Conservation (phyloP, 129 eudicot genomes). For the Ambrosia artemisiifolia region DNA sequence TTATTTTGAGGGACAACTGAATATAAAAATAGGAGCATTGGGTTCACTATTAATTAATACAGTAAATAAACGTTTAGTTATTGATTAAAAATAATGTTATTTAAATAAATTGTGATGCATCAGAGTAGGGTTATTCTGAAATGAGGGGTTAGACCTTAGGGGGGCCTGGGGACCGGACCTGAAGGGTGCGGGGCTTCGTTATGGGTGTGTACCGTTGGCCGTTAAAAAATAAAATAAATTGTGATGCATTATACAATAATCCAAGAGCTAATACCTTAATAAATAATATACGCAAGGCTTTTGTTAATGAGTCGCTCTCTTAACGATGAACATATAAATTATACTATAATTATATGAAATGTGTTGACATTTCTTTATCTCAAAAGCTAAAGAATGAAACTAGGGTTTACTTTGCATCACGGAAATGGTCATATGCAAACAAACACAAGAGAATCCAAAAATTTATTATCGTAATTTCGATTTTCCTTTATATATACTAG, state of each 20-base stretch:
- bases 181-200: too few relatives aligned
- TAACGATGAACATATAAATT: conserved; percentile 7
- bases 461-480: not conserved
- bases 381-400: conserved; percentile 31
- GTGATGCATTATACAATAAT: not conserved
- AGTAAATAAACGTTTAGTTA: too few relatives aligned
- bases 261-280: conserved; percentile 2
- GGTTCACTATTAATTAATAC: too few relatives aligned
- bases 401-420: conserved; percentile 34
- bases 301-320: conserved; percentile 29
- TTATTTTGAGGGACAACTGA: not conserved
- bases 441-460: conserved; percentile 23
- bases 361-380: conserved; percentile 37
- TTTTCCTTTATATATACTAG: not conserved
- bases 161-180: too few relatives aligned
- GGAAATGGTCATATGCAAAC: conserved; percentile 32
- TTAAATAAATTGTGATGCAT: too few relatives aligned
- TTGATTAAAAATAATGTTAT: too few relatives aligned
- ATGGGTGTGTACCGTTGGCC: too few relatives aligned
- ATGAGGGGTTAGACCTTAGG: too few relatives aligned
- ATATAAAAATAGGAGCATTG: not conserved
- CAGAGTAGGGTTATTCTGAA: too few relatives aligned
- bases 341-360: conserved; percentile 2
- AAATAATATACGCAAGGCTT: not conserved
- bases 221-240: too few relatives aligned